phyloP scores from a whole-genome alignment of 192 early-diverging fungal species.

The Gamsiella multidivaricata region DNA sequence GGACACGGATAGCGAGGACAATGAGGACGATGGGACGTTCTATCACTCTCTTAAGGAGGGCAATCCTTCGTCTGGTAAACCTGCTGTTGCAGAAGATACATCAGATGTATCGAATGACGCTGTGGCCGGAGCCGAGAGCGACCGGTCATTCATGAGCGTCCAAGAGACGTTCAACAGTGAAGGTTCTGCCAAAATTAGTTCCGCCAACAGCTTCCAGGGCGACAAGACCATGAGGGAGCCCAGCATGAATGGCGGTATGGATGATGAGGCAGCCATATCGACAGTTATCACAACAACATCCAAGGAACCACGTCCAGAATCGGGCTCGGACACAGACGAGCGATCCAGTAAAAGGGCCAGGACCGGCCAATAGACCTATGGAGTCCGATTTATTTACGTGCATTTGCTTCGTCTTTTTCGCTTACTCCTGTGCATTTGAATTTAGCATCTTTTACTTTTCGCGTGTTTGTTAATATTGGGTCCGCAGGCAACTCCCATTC shows the following conservation, averaged over 20 bases:
- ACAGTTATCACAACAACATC: not conserved
- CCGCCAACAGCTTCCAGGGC: not conserved
- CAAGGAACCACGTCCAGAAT: not conserved
- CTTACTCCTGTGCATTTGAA: not conserved
- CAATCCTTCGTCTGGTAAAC: not conserved
- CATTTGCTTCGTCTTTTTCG: no score
- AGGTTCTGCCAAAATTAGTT: not conserved
- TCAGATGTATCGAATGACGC: slow-evolving; percentile 13
- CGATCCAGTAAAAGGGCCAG: slow-evolving; percentile 17
- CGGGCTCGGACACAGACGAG: slow-evolving; percentile 14
- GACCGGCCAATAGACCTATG: not conserved
- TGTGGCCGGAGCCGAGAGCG: slow-evolving; percentile 32
- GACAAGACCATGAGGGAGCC: slow-evolving; percentile 8
- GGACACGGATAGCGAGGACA: slow-evolving; percentile 41
- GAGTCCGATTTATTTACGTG: no score
- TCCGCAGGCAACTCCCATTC: no score
- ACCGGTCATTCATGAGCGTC: slow-evolving; percentile 44
- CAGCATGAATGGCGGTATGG: slow-evolving; percentile 5
- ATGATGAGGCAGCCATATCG: not conserved
- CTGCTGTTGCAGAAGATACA: not conserved
- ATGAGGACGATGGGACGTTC: slow-evolving; percentile 2
- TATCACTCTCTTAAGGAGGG: slow-evolving; percentile 8
- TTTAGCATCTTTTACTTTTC: not conserved
- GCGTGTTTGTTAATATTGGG: not conserved
- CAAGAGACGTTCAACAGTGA: slow-evolving; percentile 24